Evolutionary conservation across 202 grass and related monocot genomes (phyloP), one percentile per base, ranked within the genome.

Genomic region (Musa balbisiana): DNA sequence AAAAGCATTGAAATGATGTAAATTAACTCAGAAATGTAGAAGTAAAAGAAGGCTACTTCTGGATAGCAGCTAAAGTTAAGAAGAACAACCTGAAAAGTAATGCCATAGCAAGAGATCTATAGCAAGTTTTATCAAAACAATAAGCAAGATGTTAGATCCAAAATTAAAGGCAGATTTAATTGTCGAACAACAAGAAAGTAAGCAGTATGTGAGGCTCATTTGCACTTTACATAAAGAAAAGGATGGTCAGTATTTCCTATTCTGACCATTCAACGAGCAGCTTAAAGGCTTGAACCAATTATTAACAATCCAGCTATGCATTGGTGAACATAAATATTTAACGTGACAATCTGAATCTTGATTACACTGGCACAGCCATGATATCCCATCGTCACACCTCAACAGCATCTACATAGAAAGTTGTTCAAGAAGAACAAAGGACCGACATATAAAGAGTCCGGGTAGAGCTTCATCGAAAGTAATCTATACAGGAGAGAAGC

Each of bases 401-500:
- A 19, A 10, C 27, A 43, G 1, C 2, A 70, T 70, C 9, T 70
- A 43, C 67, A 51, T 70, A 21, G 16, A 8, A 70, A 51, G 43
- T 51, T 51, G 67, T 51, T 1, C 67, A 21, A 20, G 15, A 17
- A 69, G 17, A 70, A 52, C 33, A 70, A 10, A 20, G 49, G 11
- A 70, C 49, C 5, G 21, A 10, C n/a, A 70, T 6, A 20, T 21
- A 21, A 65, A 67, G 65, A 43, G 33, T 5, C 12, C 20, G 16
- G 17, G 33, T 51, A 51, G 0, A 52, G 67, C 33, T 70, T 51
- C 49, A 3, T 51, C 43, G 19, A 6, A 70, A 70, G 33, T 70
- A 51, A 67, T 20, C 17, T 52, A 70, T 52, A 70, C 67, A 70
- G 49, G 43, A 49, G 49, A 51, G 33, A 70, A 70, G 67, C 67